Evolutionary conservation across 2,329 filamentous ascomycete genomes (phyloP).

Genomic region (Coniochaeta pulveracea): DNA sequence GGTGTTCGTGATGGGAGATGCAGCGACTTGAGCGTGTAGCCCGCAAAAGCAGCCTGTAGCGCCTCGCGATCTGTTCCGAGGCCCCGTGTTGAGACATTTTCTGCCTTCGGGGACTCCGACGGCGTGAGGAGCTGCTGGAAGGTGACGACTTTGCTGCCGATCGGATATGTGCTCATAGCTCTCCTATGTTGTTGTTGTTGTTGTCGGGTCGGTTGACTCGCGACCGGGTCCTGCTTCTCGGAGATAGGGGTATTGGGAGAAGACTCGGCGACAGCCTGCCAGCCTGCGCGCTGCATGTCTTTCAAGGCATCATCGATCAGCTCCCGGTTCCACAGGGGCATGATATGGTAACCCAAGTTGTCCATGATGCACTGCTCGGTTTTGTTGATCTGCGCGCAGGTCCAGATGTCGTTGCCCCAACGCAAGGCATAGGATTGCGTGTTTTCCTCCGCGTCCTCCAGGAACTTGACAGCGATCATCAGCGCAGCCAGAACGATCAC

Average conservation of each 20-base stretch:
- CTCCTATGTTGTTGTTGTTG: slow-evolving; percentile 11
- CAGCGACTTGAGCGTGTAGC: too few relatives aligned
- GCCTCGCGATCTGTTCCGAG: neutral
- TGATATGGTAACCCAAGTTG: slow-evolving; percentile 50
- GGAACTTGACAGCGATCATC: slow-evolving; percentile 54
- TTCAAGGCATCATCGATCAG: slow-evolving; percentile 47
- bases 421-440: slow-evolving; percentile 39
- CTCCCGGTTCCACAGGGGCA: slow-evolving; percentile 45
- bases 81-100: slow-evolving; percentile 7
- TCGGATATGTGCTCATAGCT: neutral
- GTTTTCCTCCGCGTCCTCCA: slow-evolving; percentile 44
- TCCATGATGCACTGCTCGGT: slow-evolving; percentile 55
- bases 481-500: slow-evolving; percentile 52
- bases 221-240: slow-evolving; percentile 5
- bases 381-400: slow-evolving; percentile 48
- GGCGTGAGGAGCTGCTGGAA: slow-evolving; percentile 29
- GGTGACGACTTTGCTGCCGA: slow-evolving; percentile 11
- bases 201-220: slow-evolving; percentile 3
- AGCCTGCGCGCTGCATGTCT: slow-evolving; percentile 51
- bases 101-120: slow-evolving; percentile 24
- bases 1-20: too few relatives aligned
- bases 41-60: slow-evolving; percentile 2
- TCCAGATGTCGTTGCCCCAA: slow-evolving; percentile 48
- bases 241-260: too few relatives aligned
- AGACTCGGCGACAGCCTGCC: slow-evolving; percentile 12